phyloP scores from a whole-genome alignment of 768 basidiomycete genomes.

The Leccinum obscurum region DNA sequence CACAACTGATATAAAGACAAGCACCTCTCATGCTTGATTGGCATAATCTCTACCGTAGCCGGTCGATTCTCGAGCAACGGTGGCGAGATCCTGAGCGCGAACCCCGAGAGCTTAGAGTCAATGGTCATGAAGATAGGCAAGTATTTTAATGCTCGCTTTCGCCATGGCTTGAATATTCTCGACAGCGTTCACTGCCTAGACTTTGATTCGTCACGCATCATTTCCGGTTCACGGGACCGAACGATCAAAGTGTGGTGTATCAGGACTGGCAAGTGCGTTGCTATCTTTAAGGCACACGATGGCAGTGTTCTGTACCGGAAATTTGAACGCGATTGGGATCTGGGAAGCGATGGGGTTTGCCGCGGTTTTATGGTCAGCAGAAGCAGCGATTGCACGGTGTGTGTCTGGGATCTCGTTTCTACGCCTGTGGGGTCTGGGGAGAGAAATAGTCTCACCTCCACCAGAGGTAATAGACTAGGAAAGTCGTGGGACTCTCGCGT shows the following conservation, averaged over 20 bases:
- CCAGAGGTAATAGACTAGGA: constrained; percentile 8
- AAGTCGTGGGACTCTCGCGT: constrained; percentile 17
- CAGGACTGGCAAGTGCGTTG: constrained; percentile 63
- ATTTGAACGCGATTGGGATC: constrained; percentile 65
- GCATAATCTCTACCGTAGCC: constrained; percentile 61
- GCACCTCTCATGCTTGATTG: constrained; percentile 69
- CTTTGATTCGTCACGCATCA: constrained; percentile 68
- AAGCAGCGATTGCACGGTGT: constrained; percentile 81
- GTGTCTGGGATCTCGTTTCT: constrained; percentile 76
- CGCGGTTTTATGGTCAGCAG: constrained; percentile 82
- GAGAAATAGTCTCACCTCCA: constrained; percentile 3
- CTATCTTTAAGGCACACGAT: constrained; percentile 63
- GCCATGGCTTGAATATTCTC: not conserved
- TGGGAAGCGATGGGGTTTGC: constrained; percentile 30
- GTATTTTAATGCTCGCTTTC: constrained; percentile 8
- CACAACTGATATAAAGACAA: constrained; percentile 24
- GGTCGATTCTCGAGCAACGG: constrained; percentile 64
- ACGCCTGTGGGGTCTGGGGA: constrained; percentile 25
- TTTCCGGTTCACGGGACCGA: constrained; percentile 83
- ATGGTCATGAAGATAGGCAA: constrained; percentile 68
- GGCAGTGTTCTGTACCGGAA: constrained; percentile 87
- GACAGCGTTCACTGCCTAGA: constrained; percentile 86
- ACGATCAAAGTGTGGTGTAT: constrained; percentile 87
- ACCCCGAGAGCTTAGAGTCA: constrained; percentile 53
- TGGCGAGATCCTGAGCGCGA: constrained; percentile 55